phyloP scores from a whole-genome alignment of 2,329 filamentous ascomycete species.

The Hypoxylon sp. region DNA sequence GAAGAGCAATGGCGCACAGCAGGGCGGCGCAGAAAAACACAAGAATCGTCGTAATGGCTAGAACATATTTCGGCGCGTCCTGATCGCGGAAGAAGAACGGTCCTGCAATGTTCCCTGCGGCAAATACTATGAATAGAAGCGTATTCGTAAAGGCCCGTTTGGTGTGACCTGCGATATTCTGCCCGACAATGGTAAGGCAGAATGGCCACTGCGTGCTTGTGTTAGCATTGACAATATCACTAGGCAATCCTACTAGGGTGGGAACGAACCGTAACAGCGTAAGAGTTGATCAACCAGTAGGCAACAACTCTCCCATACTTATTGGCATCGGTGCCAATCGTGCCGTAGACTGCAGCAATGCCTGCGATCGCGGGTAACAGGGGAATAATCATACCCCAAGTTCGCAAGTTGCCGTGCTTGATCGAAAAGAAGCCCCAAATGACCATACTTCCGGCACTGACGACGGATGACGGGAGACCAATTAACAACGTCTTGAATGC shows the following conservation, averaged over 20 bases:
- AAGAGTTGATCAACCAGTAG: conserved; percentile 50
- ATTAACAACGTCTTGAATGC: conserved; percentile 45
- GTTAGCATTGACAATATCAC: conserved; percentile 4
- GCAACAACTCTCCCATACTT: conserved; percentile 46
- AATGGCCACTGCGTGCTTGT: conserved; percentile 39
- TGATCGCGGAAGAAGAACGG: conserved; percentile 48
- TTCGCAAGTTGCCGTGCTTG: conserved; percentile 48
- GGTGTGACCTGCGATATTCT: conserved; percentile 43
- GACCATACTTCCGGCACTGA: conserved; percentile 49
- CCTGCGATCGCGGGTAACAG: conserved; percentile 50
- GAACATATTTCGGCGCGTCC: conserved; percentile 46
- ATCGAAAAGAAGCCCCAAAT: conserved; percentile 48
- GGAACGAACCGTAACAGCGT: conserved; percentile 47
- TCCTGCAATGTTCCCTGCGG: conserved; percentile 44
- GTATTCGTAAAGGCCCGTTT: conserved; percentile 44
- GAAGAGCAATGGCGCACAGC: conserved; percentile 39
- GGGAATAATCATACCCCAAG: conserved; percentile 50
- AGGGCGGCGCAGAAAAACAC: conserved; percentile 47
- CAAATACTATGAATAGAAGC: conserved; percentile 43
- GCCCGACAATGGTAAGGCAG: conserved; percentile 40
- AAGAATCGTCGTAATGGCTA: conserved; percentile 48
- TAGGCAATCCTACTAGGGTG: conserved; percentile 2
- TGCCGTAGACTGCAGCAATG: conserved; percentile 48
- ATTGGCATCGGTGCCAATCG: conserved; percentile 48
- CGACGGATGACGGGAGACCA: conserved; percentile 46